phyloP scores from a whole-genome alignment of 495 filamentous ascomycete species.

The Podospora australis region DNA sequence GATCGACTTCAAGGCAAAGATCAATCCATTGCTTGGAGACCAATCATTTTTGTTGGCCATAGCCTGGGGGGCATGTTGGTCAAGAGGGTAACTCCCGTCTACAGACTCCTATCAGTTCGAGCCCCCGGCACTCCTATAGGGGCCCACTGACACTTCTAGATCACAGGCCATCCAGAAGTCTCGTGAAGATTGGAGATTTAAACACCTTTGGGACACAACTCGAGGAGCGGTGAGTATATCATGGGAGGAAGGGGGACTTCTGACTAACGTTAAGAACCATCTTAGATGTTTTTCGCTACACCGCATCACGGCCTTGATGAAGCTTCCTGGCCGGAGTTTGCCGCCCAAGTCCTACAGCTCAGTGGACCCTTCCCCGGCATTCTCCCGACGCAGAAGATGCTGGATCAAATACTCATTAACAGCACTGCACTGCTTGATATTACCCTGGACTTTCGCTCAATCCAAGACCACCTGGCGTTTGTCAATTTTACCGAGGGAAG shows the following conservation, averaged over 20 bases:
- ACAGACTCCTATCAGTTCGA: no score
- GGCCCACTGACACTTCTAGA: no score
- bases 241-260: background rate
- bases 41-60: slow-evolving; percentile 11
- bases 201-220: slow-evolving; percentile 5
- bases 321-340: slow-evolving; percentile 2
- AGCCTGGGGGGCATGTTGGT: slow-evolving; percentile 10
- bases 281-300: slow-evolving; percentile 15
- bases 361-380: background rate
- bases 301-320: slow-evolving; percentile 7
- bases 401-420: slow-evolving; percentile 1
- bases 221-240: slow-evolving; percentile 5
- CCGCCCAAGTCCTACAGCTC: background rate
- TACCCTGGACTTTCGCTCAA: slow-evolving; percentile 5
- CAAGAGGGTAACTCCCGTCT: no score
- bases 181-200: background rate
- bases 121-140: no score
- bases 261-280: background rate
- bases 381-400: slow-evolving; percentile 4
- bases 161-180: slow-evolving; percentile 6
- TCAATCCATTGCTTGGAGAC: no score
- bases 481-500: slow-evolving; percentile 7
- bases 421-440: background rate
- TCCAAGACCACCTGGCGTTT: slow-evolving; percentile 7
- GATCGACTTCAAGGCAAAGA: no score